Evolutionary conservation across 2,329 filamentous ascomycete species (phyloP).

Genomic region (Knoxdaviesia proteae): DNA sequence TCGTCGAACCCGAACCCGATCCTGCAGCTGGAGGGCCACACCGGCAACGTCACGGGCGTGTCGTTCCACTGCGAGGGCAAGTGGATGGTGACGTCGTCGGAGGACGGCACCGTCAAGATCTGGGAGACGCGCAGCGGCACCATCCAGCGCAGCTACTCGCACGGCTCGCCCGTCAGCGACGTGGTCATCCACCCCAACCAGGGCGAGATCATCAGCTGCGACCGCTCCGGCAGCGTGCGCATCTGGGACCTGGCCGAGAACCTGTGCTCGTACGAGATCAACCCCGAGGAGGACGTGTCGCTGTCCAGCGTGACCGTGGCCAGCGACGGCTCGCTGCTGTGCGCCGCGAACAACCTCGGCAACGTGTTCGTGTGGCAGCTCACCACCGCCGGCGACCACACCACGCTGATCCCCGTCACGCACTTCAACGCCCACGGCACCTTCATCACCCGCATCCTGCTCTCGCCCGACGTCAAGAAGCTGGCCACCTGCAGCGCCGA

Average conservation of each 20-base stretch:
- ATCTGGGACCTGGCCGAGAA: slow-evolving; percentile 97
- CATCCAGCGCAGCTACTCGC: slow-evolving; percentile 82
- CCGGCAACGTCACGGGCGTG: slow-evolving; percentile 85
- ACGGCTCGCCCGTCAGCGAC: slow-evolving; percentile 79
- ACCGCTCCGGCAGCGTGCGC: slow-evolving; percentile 75
- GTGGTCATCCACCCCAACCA: slow-evolving; percentile 99
- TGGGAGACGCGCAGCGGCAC: slow-evolving; percentile 79
- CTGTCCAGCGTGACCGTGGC: slow-evolving; percentile 92
- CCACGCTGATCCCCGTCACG: slow-evolving; percentile 66
- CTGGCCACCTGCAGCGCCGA: slow-evolving; percentile 86
- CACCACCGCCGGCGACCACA: slow-evolving; percentile 61
- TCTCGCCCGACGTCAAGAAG: slow-evolving; percentile 85
- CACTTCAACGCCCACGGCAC: slow-evolving; percentile 81
- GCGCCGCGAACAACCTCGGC: slow-evolving; percentile 80
- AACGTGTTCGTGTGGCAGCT: slow-evolving; percentile 97
- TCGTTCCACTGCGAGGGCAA: slow-evolving; percentile 98
- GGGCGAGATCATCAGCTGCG: slow-evolving; percentile 92
- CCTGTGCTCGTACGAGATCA: slow-evolving; percentile 87
- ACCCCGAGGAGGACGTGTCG: slow-evolving; percentile 85
- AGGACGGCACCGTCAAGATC: slow-evolving; percentile 92
- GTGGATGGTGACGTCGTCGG: slow-evolving; percentile 97
- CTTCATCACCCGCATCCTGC: slow-evolving; percentile 77
- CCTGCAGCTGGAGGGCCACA: slow-evolving; percentile 88
- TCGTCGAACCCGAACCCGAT: slow-evolving; percentile 91
- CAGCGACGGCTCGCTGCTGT: slow-evolving; percentile 78